phyloP scores from a whole-genome alignment of 768 basidiomycete genomes.

The Nevesoporus exiguus region DNA sequence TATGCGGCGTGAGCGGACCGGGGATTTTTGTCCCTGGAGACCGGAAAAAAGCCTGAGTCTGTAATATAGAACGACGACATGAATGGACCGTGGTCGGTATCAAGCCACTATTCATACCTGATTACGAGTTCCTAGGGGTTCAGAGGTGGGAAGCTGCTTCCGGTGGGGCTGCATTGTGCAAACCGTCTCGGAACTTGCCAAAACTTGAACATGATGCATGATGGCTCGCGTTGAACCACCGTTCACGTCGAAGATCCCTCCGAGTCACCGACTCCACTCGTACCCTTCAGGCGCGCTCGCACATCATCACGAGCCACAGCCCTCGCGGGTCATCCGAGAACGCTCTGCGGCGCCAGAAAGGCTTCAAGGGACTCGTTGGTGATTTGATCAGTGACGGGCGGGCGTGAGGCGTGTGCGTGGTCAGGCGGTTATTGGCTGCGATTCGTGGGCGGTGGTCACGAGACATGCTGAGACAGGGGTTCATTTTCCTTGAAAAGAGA shows the following conservation, averaged over 20 bases:
- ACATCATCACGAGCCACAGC: neutral
- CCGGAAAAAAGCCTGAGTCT: too few relatives aligned
- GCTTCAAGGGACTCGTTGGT: neutral
- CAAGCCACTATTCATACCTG: too few relatives aligned
- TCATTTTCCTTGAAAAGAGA: conserved; percentile 3
- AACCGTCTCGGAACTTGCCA: neutral
- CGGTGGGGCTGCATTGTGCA: neutral
- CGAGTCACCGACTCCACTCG: neutral
- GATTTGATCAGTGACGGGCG: neutral
- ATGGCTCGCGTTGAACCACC: neutral
- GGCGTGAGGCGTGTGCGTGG: neutral
- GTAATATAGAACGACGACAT: too few relatives aligned
- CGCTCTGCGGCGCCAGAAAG: neutral
- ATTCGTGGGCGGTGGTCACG: neutral
- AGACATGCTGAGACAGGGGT: conserved; percentile 6
- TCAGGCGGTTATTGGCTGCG: neutral
- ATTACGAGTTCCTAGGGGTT: neutral
- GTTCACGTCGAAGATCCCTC: neutral
- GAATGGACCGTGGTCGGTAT: too few relatives aligned
- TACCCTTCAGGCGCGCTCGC: neutral
- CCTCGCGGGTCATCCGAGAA: neutral
- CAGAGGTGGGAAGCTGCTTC: too few relatives aligned
- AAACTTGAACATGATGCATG: neutral
- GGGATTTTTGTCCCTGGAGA: too few relatives aligned
- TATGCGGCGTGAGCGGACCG: neutral